Evolutionary conservation across 306 rosid species (phyloP).

Genomic region (Alnus glutinosa): DNA sequence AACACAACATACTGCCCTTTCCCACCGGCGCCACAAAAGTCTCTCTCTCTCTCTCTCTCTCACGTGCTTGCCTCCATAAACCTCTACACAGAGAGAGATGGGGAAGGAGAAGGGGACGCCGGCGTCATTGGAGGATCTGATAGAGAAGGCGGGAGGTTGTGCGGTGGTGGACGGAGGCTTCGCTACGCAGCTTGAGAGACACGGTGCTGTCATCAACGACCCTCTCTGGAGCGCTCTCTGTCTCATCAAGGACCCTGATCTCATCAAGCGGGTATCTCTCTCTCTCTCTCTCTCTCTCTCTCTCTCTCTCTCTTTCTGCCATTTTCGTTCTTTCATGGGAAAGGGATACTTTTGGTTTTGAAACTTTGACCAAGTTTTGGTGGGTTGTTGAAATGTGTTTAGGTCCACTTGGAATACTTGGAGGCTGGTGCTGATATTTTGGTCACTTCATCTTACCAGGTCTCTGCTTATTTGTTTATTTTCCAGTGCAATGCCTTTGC

Average conservation of each 20-base stretch:
- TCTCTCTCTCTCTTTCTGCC: background rate
- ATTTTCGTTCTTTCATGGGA: background rate
- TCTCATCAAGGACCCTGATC: conserved; percentile 65
- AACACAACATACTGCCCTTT: background rate
- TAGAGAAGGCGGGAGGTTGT: conserved; percentile 68
- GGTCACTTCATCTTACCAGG: conserved; percentile 94
- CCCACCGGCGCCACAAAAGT: background rate
- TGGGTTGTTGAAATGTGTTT: conserved; percentile 7
- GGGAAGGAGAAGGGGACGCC: conserved; percentile 38
- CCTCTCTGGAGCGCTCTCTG: conserved; percentile 88
- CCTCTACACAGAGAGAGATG: conserved; percentile 19
- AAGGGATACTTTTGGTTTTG: background rate
- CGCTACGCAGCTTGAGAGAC: conserved; percentile 82
- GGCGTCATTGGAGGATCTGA: conserved; percentile 55
- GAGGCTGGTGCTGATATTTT: conserved; percentile 82
- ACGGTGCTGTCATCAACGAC: conserved; percentile 72
- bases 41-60: background rate
- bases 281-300: background rate
- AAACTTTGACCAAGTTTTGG: background rate
- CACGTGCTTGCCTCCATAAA: background rate
- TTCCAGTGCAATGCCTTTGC: background rate
- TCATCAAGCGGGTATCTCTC: conserved; percentile 52
- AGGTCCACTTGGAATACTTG: conserved; percentile 87
- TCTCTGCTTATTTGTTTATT: conserved; percentile 15
- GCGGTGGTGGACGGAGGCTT: conserved; percentile 80